Percentiles rank a stretch among this genome's conserved stretches.
These are phyloP conservation scores for Neurospora sp. DNA, from an alignment of 495 filamentous ascomycete species.

Conservation along the genomic window DNA sequence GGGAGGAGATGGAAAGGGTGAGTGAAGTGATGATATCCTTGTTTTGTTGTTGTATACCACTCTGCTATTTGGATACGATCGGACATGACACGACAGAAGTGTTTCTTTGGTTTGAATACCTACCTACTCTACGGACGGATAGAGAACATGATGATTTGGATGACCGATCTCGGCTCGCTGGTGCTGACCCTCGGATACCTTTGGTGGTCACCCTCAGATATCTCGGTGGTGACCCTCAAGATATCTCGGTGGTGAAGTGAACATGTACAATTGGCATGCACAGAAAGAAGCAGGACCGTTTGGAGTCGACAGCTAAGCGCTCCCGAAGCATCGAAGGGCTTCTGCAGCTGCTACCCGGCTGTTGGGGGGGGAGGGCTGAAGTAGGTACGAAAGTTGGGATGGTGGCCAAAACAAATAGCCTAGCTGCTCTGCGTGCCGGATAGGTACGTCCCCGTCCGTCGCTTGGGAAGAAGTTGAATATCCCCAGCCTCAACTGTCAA, in stretches of 20 bases:
- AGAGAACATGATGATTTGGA: background rate
- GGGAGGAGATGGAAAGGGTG: background rate
- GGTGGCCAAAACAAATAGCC: too few species aligned
- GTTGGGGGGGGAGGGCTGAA: background rate
- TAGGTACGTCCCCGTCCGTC: too few species aligned
- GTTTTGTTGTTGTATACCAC: constrained; percentile 1
- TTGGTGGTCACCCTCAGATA: too few species aligned
- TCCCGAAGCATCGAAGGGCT: too few species aligned
- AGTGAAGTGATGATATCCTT: constrained; percentile 1
- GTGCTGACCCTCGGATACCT: background rate
- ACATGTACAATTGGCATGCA: background rate
- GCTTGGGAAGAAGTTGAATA: too few species aligned
- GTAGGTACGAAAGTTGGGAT: too few species aligned
- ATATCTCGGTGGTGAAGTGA: background rate
- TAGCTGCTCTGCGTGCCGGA: too few species aligned
- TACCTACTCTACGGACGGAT: background rate
- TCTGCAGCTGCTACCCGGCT: background rate
- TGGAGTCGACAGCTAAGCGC: background rate
- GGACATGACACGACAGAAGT: background rate
- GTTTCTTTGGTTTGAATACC: background rate
- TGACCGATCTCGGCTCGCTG: background rate
- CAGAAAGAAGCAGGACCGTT: background rate
- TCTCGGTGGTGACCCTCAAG: background rate
- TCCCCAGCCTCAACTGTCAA: too few species aligned
- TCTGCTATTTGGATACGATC: background rate